Percentiles rank a stretch among this genome's conserved stretches.
Evolutionary conservation across 1,284 basidiomycete species (phyloP).

Genomic region (Inonotus hispidus): DNA sequence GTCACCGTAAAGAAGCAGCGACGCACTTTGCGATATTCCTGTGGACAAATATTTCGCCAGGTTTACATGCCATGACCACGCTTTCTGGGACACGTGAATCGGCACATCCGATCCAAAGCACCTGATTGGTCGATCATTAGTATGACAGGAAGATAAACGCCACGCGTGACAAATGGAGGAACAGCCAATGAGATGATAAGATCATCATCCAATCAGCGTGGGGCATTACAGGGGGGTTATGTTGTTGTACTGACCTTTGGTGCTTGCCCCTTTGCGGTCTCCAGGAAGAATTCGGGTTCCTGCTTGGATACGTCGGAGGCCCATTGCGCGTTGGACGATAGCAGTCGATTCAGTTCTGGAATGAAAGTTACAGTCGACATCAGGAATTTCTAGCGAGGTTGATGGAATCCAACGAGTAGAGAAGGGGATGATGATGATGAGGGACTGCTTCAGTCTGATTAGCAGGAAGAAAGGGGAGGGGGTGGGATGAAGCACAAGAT

Average conservation of each 20-base stretch:
- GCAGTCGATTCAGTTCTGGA: constrained; percentile 38
- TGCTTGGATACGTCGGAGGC: constrained; percentile 47
- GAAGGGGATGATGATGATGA: background rate
- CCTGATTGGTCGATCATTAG: constrained; percentile 28
- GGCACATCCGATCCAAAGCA: constrained; percentile 72
- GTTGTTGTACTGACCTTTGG: constrained; percentile 55
- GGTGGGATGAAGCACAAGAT: background rate
- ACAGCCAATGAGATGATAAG: background rate
- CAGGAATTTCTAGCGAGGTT: background rate
- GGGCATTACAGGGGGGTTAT: background rate
- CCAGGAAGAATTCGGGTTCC: constrained; percentile 61
- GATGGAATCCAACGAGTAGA: background rate
- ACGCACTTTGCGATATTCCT: constrained; percentile 61
- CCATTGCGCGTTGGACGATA: constrained; percentile 58
- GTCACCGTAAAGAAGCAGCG: background rate
- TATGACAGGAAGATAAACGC: background rate
- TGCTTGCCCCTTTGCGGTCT: constrained; percentile 58
- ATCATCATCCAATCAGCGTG: background rate
- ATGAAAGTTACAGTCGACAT: constrained; percentile 4
- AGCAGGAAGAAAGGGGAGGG: background rate
- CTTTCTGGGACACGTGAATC: constrained; percentile 65
- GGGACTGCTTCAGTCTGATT: no score
- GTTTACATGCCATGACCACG: constrained; percentile 46
- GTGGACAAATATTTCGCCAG: constrained; percentile 68
- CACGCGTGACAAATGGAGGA: no score